These are phyloP conservation scores for Aquilaria yunnanensis DNA, from an alignment of 345 rosid species.

Conservation along the genomic window DNA sequence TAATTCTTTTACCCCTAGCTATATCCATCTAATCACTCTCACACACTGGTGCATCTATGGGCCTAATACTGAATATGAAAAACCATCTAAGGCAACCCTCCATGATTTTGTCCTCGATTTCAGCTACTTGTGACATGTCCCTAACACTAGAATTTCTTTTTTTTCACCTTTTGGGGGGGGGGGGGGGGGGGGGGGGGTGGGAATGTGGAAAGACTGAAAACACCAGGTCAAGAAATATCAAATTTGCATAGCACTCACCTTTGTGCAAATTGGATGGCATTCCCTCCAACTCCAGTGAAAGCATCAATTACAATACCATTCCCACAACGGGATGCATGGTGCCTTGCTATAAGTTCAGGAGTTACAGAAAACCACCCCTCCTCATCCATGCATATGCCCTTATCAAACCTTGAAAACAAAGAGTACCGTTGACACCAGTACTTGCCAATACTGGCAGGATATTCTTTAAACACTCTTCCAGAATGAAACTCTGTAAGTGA, in stretches of 20 bases:
- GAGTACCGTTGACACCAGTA: constrained; percentile 86
- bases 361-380: constrained; percentile 99
- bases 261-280: constrained; percentile 81
- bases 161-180: no score
- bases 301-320: constrained; percentile 60
- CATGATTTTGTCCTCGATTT: no score
- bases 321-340: constrained; percentile 70
- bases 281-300: constrained; percentile 95
- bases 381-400: constrained; percentile 85
- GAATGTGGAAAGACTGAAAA: neutral
- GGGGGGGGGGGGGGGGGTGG: no score
- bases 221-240: neutral
- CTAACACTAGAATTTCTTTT: no score
- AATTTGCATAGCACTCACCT: constrained; percentile 31
- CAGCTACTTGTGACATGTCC: no score
- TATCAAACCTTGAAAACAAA: constrained; percentile 74
- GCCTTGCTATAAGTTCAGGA: constrained; percentile 80
- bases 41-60: no score
- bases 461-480: constrained; percentile 34
- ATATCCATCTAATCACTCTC: no score
- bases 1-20: no score
- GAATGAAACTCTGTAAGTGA: constrained; percentile 37
- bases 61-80: no score
- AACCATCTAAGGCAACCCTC: no score
- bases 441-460: constrained; percentile 42